These are phyloP conservation scores for rapeseed (Brassica napus) DNA, from an alignment of 345 rosid genomes.

Conservation along the genomic window DNA sequence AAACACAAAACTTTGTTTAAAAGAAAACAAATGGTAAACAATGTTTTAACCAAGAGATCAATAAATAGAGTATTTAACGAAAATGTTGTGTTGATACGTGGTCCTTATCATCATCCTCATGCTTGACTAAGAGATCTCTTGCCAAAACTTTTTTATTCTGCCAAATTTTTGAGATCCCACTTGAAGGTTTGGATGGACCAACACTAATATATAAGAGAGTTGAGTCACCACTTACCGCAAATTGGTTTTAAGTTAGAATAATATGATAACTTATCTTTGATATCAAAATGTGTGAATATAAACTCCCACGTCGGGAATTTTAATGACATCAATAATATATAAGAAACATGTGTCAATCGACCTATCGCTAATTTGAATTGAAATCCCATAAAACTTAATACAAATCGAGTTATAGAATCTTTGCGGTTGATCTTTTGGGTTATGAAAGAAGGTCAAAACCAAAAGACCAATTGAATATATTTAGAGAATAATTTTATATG, in stretches of 20 bases:
- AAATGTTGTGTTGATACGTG: constrained; percentile 77
- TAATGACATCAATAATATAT: too few relatives aligned
- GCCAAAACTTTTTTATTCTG: constrained; percentile 67
- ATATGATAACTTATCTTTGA: too few relatives aligned
- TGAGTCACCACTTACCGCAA: too few relatives aligned
- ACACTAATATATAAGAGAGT: too few relatives aligned
- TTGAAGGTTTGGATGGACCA: too few relatives aligned
- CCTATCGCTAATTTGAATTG: too few relatives aligned
- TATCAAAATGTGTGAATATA: too few relatives aligned
- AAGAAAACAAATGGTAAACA: background rate
- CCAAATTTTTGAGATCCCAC: constrained; percentile 34
- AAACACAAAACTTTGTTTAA: background rate
- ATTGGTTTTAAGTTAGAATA: too few relatives aligned
- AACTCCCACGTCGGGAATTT: too few relatives aligned
- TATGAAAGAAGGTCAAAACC: constrained; percentile 94
- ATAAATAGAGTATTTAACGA: too few relatives aligned
- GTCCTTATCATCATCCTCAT: constrained; percentile 91
- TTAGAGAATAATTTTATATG: constrained; percentile 84
- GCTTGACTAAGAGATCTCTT: constrained; percentile 83
- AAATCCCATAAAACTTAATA: too few relatives aligned
- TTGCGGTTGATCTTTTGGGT: constrained; percentile 80
- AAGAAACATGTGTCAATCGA: too few relatives aligned
- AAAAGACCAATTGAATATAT: constrained; percentile 78
- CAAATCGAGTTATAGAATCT: constrained; percentile 55
- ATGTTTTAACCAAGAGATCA: background rate